Base-by-base conservation (phyloP, 495 filamentous ascomycete species). In the Talaromyces liani region DNA sequence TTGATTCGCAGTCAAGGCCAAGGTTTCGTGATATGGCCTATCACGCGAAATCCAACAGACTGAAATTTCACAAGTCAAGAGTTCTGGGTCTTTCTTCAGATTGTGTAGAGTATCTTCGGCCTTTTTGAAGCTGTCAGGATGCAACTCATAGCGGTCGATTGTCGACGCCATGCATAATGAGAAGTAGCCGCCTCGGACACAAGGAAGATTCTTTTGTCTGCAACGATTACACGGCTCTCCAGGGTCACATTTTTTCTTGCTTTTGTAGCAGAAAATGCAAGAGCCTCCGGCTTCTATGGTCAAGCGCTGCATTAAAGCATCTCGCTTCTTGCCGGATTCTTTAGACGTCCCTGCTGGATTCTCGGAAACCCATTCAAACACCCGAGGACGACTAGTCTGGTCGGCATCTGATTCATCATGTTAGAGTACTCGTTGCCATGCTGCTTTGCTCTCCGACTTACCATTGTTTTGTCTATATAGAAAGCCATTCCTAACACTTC, bases 201-300 rank as follows among this genome's bases (percentile, higher is more conserved):
- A 75, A 14, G 61, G 29, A 36, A 59, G 63, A 8, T 29, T 4
- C 9, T 60, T 62, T 8, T 51, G 12, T 10, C 9, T 12, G 61
- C 73, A 75, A 7, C 33, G 25, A 12, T 47, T 33, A 29, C 73
- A 75, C 10, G 70, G 64, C 22, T 34, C 51, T 6, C n/a, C 24
- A 3, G 67, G 41, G 3, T 57, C 65, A 47, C 73, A 75, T 54
- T 61, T 68, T 54, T 74, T 74, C 67, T 71, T 75, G 12, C 60
- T 66, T 20, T 62, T 64, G 12, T 68, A 64, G 33, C 73, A 75
- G 18, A 63, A 67, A 5, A 66, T 2, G 63, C 73, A 75, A 9
- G 73, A 64, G 14, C 73, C 73, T 0, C 73, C 73, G 22, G 54
- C 55, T 14, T 58, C 36, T 59, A 63, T 74, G 45, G 73, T 33